Percentiles rank a stretch among this genome's conserved stretches.
phyloP scores from a whole-genome alignment of 1,284 basidiomycete species.

The Naganishia sp. region DNA sequence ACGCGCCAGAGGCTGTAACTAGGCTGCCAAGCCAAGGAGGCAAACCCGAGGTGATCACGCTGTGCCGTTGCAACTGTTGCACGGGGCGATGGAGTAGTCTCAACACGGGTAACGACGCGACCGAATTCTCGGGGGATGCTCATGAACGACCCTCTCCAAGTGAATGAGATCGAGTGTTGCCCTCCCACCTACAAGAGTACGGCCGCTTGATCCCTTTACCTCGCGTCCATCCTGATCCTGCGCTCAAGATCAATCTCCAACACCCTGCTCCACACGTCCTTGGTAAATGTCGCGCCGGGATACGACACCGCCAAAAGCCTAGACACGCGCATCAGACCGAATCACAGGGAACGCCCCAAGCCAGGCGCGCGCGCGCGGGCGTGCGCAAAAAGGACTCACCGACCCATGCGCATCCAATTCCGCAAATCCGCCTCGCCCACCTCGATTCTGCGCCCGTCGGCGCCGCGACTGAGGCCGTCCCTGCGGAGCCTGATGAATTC shows the following conservation, averaged over 20 bases:
- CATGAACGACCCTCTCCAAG: too few species aligned
- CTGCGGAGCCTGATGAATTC: conserved; percentile 45
- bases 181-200: too few species aligned
- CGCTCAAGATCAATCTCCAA: conserved; percentile 43
- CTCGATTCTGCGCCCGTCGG: conserved; percentile 32
- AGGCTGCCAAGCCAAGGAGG: too few species aligned
- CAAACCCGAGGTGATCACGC: too few species aligned
- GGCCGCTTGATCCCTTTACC: conserved; percentile 5
- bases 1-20: too few species aligned
- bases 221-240: conserved; percentile 31
- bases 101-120: too few species aligned
- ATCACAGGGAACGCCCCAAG: not conserved
- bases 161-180: not conserved
- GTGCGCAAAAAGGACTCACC: conserved; percentile 34
- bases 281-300: conserved; percentile 37
- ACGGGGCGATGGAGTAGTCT: too few species aligned
- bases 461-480: conserved; percentile 32
- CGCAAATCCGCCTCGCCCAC: conserved; percentile 45
- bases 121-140: too few species aligned
- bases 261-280: conserved; percentile 42
- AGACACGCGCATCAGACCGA: not conserved
- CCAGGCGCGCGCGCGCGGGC: not conserved
- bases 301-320: conserved; percentile 47
- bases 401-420: conserved; percentile 49
- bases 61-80: too few species aligned